Conservation (phyloP, 2,329 filamentous ascomycete genomes). For the Chrysoporthe puriensis region DNA sequence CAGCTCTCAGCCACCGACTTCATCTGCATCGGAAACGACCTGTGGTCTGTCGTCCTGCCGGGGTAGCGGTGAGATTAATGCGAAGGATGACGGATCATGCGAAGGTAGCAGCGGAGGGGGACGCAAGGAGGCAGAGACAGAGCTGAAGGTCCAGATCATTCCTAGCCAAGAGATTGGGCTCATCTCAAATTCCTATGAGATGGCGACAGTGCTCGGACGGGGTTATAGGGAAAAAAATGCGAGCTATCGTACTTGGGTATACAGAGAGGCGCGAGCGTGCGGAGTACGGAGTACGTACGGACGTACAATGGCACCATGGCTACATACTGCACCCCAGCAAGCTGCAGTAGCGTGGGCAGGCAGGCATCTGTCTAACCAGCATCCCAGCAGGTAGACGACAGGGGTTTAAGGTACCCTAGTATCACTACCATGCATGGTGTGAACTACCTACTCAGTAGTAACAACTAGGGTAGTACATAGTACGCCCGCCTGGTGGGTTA, state of each 20-base stretch:
- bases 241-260: not conserved
- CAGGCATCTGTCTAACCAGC: no score
- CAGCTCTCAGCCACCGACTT: not conserved
- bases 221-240: no score
- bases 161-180: slow-evolving; percentile 7
- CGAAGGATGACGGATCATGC: slow-evolving; percentile 2
- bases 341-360: no score
- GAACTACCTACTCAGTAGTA: not conserved
- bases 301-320: no score
- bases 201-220: slow-evolving; percentile 1
- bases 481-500: not conserved
- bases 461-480: not conserved
- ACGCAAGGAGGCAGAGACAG: slow-evolving; percentile 1
- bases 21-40: not conserved
- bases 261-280: no score
- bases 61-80: slow-evolving; percentile 2
- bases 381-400: no score
- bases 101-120: not conserved
- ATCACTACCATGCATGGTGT: no score
- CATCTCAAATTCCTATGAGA: slow-evolving; percentile 1
- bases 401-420: no score
- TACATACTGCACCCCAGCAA: no score
- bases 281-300: no score
- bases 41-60: not conserved
- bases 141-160: not conserved